Evolutionary conservation across 495 filamentous ascomycete genomes (phyloP).

Genomic region (Pyrenula massariospora): DNA sequence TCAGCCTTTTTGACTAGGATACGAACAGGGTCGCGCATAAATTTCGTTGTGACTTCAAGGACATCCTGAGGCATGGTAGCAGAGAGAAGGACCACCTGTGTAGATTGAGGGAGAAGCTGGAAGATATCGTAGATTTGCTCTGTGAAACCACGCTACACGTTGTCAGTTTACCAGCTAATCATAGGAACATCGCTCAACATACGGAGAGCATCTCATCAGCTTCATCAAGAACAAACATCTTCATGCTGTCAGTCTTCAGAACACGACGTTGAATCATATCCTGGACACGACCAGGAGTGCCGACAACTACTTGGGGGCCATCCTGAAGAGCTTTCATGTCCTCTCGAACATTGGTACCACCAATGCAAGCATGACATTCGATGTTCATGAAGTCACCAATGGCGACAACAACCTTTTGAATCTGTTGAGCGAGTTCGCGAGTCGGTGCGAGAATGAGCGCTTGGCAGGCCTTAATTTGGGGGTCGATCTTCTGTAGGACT

Average conservation of each 20-base stretch:
- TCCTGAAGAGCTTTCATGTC: slow-evolving; percentile 96
- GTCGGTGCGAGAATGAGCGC: slow-evolving; percentile 96
- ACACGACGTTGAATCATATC: slow-evolving; percentile 98
- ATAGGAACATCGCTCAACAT: slow-evolving; percentile 1
- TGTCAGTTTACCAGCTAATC: slow-evolving; percentile 10
- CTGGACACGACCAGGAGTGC: slow-evolving; percentile 88
- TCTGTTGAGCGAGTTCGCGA: slow-evolving; percentile 94
- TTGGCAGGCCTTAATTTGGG: slow-evolving; percentile 57
- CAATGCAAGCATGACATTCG: slow-evolving; percentile 97
- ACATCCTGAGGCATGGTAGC: slow-evolving; percentile 97
- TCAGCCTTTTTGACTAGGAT: slow-evolving; percentile 99
- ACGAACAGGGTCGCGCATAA: slow-evolving; percentile 98
- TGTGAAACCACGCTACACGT: slow-evolving; percentile 79
- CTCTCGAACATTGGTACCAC: slow-evolving; percentile 92
- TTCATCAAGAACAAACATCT: slow-evolving; percentile 98
- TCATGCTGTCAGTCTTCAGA: slow-evolving; percentile 87
- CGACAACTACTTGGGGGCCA: slow-evolving; percentile 92
- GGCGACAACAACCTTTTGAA: slow-evolving; percentile 94
- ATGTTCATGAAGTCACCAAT: slow-evolving; percentile 99
- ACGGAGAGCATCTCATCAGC: slow-evolving; percentile 65
- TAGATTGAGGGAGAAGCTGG: slow-evolving; percentile 88
- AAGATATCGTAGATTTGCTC: slow-evolving; percentile 99
- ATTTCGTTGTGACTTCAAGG: slow-evolving; percentile 98
- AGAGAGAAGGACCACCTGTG: slow-evolving; percentile 95
- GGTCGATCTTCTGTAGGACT: slow-evolving; percentile 88